Evolutionary conservation across 768 basidiomycete genomes (phyloP).

Genomic region (Phallus indusiatus): DNA sequence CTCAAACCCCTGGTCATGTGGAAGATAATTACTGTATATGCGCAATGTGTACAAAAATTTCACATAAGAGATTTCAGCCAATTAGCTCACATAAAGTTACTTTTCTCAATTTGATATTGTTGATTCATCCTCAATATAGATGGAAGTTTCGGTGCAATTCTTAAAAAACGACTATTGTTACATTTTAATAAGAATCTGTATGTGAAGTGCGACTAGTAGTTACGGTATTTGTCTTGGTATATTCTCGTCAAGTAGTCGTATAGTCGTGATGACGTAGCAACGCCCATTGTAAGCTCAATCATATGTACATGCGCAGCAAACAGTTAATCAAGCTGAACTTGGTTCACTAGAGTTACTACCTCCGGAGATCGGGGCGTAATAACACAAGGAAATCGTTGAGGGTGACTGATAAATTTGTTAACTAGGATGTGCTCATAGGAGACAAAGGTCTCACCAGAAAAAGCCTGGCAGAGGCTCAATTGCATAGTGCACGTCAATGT

Average conservation of each 20-base stretch:
- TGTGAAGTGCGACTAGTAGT: too few relatives aligned
- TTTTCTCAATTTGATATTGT: too few relatives aligned
- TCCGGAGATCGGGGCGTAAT: neutral
- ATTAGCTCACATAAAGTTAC: too few relatives aligned
- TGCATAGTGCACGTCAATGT: slow-evolving; percentile 6
- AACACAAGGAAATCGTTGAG: neutral
- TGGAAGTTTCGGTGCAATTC: too few relatives aligned
- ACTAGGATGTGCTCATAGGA: neutral
- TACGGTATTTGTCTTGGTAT: neutral
- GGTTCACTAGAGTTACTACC: neutral
- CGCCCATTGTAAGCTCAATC: neutral
- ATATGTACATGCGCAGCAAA: neutral
- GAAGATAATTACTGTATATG: too few relatives aligned
- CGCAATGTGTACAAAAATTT: too few relatives aligned
- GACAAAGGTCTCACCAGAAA: neutral
- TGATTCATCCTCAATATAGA: too few relatives aligned
- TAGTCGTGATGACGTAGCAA: neutral
- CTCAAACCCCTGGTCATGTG: too few relatives aligned
- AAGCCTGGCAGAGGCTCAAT: neutral
- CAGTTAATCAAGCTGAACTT: neutral
- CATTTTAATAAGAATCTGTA: too few relatives aligned
- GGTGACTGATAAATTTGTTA: neutral
- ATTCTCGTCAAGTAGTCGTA: neutral
- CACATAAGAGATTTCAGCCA: too few relatives aligned
- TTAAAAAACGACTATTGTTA: too few relatives aligned